These are phyloP conservation scores for Ceratobasidium sp. DNA, from an alignment of 1,284 basidiomycete species.

Conservation along the genomic window DNA sequence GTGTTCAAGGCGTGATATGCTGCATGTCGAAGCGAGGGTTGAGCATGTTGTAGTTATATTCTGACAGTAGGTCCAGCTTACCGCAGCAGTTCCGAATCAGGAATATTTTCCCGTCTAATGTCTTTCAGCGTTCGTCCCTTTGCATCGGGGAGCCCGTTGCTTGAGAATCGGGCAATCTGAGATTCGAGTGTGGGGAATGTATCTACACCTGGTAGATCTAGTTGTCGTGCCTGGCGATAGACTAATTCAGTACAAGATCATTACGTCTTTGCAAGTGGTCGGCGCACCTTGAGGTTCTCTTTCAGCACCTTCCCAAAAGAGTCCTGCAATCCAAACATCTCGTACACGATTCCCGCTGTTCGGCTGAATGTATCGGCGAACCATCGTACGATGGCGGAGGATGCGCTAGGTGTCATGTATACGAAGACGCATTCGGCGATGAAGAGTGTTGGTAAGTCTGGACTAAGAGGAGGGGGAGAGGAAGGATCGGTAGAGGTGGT, in stretches of 20 bases:
- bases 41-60: neutral
- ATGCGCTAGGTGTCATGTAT: conserved; percentile 81
- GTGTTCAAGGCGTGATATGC: conserved; percentile 83
- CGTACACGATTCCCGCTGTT: conserved; percentile 75
- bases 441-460: conserved; percentile 79
- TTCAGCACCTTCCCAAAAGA: conserved; percentile 91
- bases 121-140: conserved; percentile 76
- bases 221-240: conserved; percentile 73
- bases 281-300: conserved; percentile 81
- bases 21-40: conserved; percentile 54
- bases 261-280: neutral
- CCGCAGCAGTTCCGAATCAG: conserved; percentile 73
- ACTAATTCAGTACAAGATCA: neutral
- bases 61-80: conserved; percentile 55
- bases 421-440: conserved; percentile 93
- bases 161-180: conserved; percentile 74
- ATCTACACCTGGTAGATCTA: conserved; percentile 79
- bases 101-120: conserved; percentile 72
- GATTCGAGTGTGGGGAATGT: conserved; percentile 72
- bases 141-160: conserved; percentile 68
- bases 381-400: conserved; percentile 77
- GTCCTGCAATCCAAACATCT: conserved; percentile 90
- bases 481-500: conserved; percentile 58
- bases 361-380: conserved; percentile 72
- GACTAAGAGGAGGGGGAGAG: conserved; percentile 66